Percentiles rank a stretch among this genome's conserved stretches.
Conservation (phyloP, 768 basidiomycete genomes). For the Sistotremastrum niveocremeum region DNA sequence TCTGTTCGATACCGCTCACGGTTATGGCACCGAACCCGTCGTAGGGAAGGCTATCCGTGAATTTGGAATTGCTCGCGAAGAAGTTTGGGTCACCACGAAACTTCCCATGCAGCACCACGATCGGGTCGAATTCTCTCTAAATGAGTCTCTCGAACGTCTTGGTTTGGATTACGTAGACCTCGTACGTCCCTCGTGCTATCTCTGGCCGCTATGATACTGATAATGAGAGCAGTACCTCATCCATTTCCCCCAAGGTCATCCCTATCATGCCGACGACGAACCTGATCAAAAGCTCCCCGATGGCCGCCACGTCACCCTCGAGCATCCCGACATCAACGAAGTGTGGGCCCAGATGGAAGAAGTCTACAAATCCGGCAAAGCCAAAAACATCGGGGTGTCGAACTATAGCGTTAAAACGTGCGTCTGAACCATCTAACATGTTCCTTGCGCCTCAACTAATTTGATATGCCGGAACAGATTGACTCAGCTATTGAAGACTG, state of each 20-base stretch:
- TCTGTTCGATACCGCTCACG: not conserved
- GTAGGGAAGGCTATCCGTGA: conserved; percentile 34
- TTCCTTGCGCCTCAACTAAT: not conserved
- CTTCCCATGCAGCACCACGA: conserved; percentile 22
- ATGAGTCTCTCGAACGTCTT: conserved; percentile 27
- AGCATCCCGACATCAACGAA: conserved; percentile 15
- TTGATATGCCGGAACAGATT: conserved; percentile 6
- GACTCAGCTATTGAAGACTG: conserved; percentile 26
- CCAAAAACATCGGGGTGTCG: conserved; percentile 39
- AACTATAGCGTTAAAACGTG: conserved; percentile 40
- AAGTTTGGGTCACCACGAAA: conserved; percentile 40
- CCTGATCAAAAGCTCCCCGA: conserved; percentile 1
- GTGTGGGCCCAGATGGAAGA: conserved; percentile 17
- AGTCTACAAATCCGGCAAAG: conserved; percentile 20
- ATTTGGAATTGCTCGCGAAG: conserved; percentile 29
- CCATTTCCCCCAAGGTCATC: conserved; percentile 22
- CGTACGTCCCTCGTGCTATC: conserved; percentile 1
- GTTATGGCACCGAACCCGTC: conserved; percentile 28
- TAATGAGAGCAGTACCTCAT: conserved; percentile 16
- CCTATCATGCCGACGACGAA: conserved; percentile 1
- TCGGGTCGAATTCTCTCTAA: conserved; percentile 26
- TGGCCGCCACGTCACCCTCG: conserved; percentile 3
- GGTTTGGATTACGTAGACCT: conserved; percentile 36
- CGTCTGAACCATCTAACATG: not conserved
- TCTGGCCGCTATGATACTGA: too few relatives aligned